A percentile compares a stretch with the other conserved stretches of the same genome.
phyloP scores from a whole-genome alignment of 2,329 filamentous ascomycete genomes.

The Cordyceps fumosorosea region DNA sequence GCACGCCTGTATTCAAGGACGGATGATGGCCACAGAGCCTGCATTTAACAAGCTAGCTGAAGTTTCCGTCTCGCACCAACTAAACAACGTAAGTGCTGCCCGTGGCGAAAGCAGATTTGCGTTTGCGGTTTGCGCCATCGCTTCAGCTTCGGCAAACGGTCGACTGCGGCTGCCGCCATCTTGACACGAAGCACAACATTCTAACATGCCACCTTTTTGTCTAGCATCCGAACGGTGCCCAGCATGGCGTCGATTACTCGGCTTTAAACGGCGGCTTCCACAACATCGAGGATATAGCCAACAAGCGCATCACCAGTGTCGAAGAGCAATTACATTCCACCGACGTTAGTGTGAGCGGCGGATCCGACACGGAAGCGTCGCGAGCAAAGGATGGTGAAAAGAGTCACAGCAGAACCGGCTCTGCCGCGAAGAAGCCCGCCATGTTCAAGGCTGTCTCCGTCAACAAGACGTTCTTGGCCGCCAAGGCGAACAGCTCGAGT shows the following conservation, averaged over 20 bases:
- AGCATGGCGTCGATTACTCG: slow-evolving; percentile 41
- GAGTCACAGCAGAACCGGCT: slow-evolving; percentile 50
- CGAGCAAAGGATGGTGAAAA: slow-evolving; percentile 53
- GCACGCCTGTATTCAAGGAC: slow-evolving; percentile 34
- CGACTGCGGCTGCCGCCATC: not conserved
- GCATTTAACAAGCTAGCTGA: slow-evolving; percentile 46
- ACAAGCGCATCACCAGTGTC: slow-evolving; percentile 50
- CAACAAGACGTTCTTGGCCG: slow-evolving; percentile 75
- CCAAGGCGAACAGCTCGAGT: slow-evolving; percentile 49
- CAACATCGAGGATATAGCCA: slow-evolving; percentile 45
- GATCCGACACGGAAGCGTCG: slow-evolving; percentile 70
- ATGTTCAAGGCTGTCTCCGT: slow-evolving; percentile 82
- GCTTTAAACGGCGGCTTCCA: slow-evolving; percentile 43
- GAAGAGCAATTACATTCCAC: slow-evolving; percentile 56
- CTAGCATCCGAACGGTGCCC: slow-evolving; percentile 29
- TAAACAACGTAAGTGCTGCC: slow-evolving; percentile 36
- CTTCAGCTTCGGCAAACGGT: slow-evolving; percentile 6
- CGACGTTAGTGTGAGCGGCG: slow-evolving; percentile 64
- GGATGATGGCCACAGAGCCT: slow-evolving; percentile 61
- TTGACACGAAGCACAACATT: not conserved
- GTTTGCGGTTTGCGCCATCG: slow-evolving; percentile 7
- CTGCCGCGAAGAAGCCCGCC: slow-evolving; percentile 64
- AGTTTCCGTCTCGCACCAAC: slow-evolving; percentile 43
- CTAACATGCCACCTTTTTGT: not conserved
- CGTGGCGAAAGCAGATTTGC: not conserved